These are phyloP conservation scores for Malus orientalis DNA, from an alignment of 306 rosid species.

Conservation along the genomic window DNA sequence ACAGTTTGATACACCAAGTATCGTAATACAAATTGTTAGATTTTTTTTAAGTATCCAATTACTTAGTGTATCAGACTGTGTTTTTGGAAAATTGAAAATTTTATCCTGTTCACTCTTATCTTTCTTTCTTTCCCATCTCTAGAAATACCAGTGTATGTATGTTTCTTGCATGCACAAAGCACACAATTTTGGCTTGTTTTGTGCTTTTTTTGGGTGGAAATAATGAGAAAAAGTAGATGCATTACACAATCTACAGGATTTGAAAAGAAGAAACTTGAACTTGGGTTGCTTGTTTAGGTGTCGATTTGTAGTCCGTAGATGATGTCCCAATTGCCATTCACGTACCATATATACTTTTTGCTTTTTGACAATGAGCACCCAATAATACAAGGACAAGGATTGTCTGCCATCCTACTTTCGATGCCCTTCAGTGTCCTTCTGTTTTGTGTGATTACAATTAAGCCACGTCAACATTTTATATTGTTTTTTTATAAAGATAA, in stretches of 20 bases:
- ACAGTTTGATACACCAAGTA: no score
- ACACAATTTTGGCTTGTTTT: neutral
- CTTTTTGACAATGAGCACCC: neutral
- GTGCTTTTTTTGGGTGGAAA: neutral
- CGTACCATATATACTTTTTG: neutral
- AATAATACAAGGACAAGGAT: neutral
- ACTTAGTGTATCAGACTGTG: no score
- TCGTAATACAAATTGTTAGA: no score
- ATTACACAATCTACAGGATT: neutral
- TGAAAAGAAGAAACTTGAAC: neutral
- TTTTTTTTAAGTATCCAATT: no score
- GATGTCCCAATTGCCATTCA: neutral
- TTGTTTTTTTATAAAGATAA: no score
- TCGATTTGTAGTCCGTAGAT: neutral
- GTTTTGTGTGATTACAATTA: no score
- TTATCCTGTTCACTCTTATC: constrained; percentile 5
- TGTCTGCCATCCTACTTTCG: no score
- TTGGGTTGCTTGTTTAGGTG: neutral
- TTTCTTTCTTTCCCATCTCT: constrained; percentile 10
- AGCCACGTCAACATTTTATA: no score
- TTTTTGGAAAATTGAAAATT: accelerated
- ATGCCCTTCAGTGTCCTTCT: no score
- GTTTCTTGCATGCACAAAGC: neutral
- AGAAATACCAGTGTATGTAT: no score
- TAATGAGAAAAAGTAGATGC: neutral